phyloP scores from a whole-genome alignment of 176 grass and related monocot species.

The Urochloa ruziziensis region DNA sequence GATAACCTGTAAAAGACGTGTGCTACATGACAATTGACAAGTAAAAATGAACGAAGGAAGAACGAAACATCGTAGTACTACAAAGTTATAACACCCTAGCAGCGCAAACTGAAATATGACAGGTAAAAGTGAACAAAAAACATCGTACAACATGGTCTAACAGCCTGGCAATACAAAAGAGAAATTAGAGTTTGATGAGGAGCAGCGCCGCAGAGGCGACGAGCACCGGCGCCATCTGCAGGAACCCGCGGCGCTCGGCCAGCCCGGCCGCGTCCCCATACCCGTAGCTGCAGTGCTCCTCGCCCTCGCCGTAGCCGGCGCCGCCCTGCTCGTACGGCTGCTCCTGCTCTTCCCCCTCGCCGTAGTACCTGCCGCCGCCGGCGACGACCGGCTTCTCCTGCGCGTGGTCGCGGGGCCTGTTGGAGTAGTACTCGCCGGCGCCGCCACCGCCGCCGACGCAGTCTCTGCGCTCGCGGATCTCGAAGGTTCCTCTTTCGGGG shows the following conservation, averaged over 20 bases:
- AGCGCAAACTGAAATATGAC: not conserved
- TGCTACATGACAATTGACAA: not conserved
- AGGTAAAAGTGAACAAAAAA: not conserved
- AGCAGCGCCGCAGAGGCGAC: not conserved
- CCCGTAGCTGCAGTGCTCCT: constrained; percentile 34
- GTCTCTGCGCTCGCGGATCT: constrained; percentile 20
- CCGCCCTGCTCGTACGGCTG: constrained; percentile 13
- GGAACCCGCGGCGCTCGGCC: not conserved
- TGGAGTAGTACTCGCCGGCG: constrained; percentile 11
- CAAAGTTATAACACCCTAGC: not conserved
- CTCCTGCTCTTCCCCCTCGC: not conserved
- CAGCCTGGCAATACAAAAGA: not conserved
- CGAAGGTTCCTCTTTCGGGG: constrained; percentile 40
- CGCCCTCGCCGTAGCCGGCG: not conserved
- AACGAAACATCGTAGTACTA: not conserved
- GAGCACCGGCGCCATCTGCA: not conserved
- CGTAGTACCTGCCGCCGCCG: constrained; percentile 5
- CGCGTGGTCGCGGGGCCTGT: not conserved
- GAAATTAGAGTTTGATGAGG: not conserved
- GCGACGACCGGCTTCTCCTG: constrained; percentile 15
- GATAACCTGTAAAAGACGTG: too few species aligned
- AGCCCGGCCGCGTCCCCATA: not conserved
- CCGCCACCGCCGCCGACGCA: constrained; percentile 16
- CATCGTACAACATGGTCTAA: not conserved
- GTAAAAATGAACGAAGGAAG: not conserved